Evolutionary conservation across 495 filamentous ascomycete genomes (phyloP), one percentile per base, ranked within the genome.

Genomic region (Podospora tetraspora): DNA sequence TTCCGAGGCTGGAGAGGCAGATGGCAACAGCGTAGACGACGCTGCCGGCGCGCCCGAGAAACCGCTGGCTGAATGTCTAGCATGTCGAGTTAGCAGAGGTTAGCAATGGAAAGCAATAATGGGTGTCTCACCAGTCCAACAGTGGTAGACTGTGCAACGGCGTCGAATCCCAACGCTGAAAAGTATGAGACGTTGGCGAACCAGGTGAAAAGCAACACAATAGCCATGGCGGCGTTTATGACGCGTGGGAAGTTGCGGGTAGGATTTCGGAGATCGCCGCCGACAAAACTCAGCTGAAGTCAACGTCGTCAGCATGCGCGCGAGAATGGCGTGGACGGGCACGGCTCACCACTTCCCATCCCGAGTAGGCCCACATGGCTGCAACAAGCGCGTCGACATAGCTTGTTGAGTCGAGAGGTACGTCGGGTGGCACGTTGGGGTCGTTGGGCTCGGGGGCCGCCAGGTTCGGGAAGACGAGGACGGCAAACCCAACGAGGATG

Each of bases 131-230:
- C 63, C 32, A 66, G 37, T 22, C 65, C 65, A 19, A 66, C 30
- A 11, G 65, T 66, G n/a, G 65, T 61, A 11, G 65, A 66, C 29
- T 59, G 65, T 9, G 65, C 57, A 1, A 66, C 34, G 16, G 25
- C 65, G n/a, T 66, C 65, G 19, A 66, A 66, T 4, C 27, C 19
- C 29, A 66, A 22, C 3, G 34, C 65, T 9, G 64, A 60, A 16
- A 66, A 66, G 29, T 66, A 66, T 16, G 64, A 29, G 1, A 66
- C 32, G 29, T 66, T 66, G 57, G 64, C 64, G 21, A 66, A 66
- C 29, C 61, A 21, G 0, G 64, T 66, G 11, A 66, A 43, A 3
- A 24, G n/a, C 8, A 66, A 21, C 3, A 66, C 64, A 16, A 66
- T 66, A 10, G 19, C 34, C 64, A 66, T 66, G 7, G 64, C 59